Evolutionary conservation across 2,329 filamentous ascomycete genomes (phyloP), one percentile per base, ranked within the genome.

Genomic region (Sclerotinia spermophila): DNA sequence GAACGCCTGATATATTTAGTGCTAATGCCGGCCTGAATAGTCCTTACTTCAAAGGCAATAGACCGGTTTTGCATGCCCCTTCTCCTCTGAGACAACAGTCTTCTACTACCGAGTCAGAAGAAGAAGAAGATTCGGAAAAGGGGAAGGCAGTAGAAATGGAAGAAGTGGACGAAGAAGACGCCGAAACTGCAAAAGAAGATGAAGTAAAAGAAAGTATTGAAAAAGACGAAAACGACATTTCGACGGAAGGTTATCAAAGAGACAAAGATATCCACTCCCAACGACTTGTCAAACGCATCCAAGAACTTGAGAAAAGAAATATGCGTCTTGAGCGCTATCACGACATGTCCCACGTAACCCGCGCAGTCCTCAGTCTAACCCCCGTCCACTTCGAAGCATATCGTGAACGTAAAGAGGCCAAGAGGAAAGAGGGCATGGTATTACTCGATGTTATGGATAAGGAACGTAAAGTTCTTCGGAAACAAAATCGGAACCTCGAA

Each of bases 41-140:
- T 13, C 2, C 45, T 24, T 11, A 27, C 0, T 65, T 30, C 35
- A 38, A 42, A 30, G 48, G 10, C 3, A 38, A 1, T n/a, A 53
- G 5, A 24, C 17, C 8, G 17, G 27, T 30, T 17, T 55, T 53
- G 11, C 35, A 66, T 53, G 62, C 8, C 1, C 62, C 62, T 7
- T 66, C 62, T 66, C 62, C 62, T 66, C 19, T 66, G 51, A 53
- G 48, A 24, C 62, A 66, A 19, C 62, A 53, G 10, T 53, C 33
- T 30, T 53, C 33, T 40, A 53, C 62, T 27, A 35, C 35, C 33
- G 62, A 66, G 21, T 65, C 62, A 3, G 33, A 40, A 21, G 62
- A 65, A 53, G 2, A 53, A 40, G 45, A 53, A 24, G 48, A 53
- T 24, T 48, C 51, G 3, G 61, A n/a, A 19, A 30, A 27, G 15